Conservation (phyloP, 192 early-diverging fungal genomes). For the Rhizophagus sp. region DNA sequence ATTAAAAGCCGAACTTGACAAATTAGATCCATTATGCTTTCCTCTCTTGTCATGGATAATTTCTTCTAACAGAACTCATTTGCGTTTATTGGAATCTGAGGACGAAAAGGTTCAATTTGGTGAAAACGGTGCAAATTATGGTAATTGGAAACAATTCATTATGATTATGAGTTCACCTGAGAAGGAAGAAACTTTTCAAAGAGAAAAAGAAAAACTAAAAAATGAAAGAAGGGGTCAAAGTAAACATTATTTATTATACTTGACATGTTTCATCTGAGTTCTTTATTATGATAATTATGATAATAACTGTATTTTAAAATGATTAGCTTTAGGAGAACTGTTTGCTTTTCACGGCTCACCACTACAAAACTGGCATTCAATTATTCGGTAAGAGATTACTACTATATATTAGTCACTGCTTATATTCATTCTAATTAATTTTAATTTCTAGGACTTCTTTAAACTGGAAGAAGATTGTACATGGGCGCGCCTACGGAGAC, state of each 20-base stretch:
- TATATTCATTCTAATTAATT: not conserved
- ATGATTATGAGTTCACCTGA: conserved; percentile 52
- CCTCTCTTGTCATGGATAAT: conserved; percentile 53
- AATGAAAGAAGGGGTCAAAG: conserved; percentile 26
- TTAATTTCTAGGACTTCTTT: conserved; percentile 35
- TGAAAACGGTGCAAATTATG: not conserved
- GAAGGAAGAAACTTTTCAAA: conserved; percentile 43
- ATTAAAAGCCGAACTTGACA: conserved; percentile 37
- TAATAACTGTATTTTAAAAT: not conserved
- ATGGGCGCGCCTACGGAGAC: conserved; percentile 50
- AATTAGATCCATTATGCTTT: conserved; percentile 43
- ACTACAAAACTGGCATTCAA: conserved; percentile 48
- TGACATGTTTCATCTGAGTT: not conserved
- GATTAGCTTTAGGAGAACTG: conserved; percentile 32
- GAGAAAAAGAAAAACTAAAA: conserved; percentile 29
- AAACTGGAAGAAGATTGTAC: conserved; percentile 38
- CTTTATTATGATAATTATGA: no score
- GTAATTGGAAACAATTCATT: conserved; percentile 34
- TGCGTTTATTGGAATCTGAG: conserved; percentile 41
- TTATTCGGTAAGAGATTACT: conserved; percentile 31
- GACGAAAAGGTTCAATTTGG: conserved; percentile 45
- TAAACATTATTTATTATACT: not conserved
- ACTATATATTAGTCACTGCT: not conserved
- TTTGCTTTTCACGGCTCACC: conserved; percentile 33
- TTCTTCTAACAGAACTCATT: conserved; percentile 42